Conservation (phyloP, 1,284 basidiomycete genomes). For the Chondrostereum purpureum region DNA sequence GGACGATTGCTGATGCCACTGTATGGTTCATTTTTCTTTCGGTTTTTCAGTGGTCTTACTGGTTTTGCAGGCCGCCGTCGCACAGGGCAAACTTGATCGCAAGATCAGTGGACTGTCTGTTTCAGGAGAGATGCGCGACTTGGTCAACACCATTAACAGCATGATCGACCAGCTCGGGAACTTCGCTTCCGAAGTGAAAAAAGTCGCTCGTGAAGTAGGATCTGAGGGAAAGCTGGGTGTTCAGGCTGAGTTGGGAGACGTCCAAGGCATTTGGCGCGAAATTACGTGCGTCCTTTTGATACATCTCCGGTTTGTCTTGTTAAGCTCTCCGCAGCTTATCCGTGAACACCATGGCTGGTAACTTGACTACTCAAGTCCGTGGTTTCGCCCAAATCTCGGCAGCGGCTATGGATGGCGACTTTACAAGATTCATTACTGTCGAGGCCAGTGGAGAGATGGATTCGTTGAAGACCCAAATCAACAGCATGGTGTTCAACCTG, state of each 20-base stretch:
- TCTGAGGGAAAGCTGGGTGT: conserved; percentile 97
- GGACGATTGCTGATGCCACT: conserved; percentile 91
- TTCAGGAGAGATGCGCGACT: conserved; percentile 90
- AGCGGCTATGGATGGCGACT: conserved; percentile 98
- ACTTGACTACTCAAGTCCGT: conserved; percentile 96
- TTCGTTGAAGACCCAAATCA: conserved; percentile 98
- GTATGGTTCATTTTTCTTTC: too few species aligned
- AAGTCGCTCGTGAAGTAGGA: conserved; percentile 92
- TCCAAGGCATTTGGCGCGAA: conserved; percentile 98
- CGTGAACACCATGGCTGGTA: conserved; percentile 95
- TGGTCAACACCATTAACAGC: conserved; percentile 92
- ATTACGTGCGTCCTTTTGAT: conserved; percentile 71
- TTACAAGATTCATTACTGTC: conserved; percentile 98
- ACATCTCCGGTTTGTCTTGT: conserved; percentile 30
- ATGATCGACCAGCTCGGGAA: conserved; percentile 97
- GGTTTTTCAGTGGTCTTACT: too few species aligned
- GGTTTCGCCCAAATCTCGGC: conserved; percentile 99
- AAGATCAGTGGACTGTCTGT: conserved; percentile 92
- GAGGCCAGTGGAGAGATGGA: conserved; percentile 99
- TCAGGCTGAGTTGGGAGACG: conserved; percentile 94
- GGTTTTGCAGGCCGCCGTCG: conserved; percentile 89
- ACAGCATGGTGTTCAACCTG: conserved; percentile 98
- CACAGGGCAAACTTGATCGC: conserved; percentile 87
- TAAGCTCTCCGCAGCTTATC: conserved; percentile 59
- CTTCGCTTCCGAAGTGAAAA: conserved; percentile 79